These are phyloP conservation scores for Colletotrichum limetticola DNA, from an alignment of 2,329 filamentous ascomycete genomes.

Conservation along the genomic window DNA sequence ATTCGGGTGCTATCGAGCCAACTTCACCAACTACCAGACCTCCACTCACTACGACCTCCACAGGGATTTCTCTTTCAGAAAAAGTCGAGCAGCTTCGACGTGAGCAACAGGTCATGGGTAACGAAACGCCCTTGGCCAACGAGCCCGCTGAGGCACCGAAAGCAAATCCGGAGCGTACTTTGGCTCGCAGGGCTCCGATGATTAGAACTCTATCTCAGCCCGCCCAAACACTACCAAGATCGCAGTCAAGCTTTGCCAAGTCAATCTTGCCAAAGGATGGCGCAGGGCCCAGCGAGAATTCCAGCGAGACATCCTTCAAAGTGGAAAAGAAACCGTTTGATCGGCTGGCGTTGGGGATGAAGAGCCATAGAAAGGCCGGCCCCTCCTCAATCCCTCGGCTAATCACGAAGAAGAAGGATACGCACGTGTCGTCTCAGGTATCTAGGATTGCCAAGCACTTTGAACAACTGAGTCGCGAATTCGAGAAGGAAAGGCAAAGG, in stretches of 20 bases:
- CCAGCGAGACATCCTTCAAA: slow-evolving; percentile 55
- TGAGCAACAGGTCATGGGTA: slow-evolving; percentile 53
- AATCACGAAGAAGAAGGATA: slow-evolving; percentile 77
- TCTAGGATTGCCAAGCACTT: slow-evolving; percentile 95
- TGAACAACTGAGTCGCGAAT: slow-evolving; percentile 95
- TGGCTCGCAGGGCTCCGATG: slow-evolving; percentile 61
- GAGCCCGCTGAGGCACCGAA: slow-evolving; percentile 39
- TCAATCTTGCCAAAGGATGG: slow-evolving; percentile 47
- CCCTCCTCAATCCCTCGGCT: slow-evolving; percentile 91
- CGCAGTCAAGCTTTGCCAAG: slow-evolving; percentile 57
- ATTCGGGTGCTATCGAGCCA: background rate
- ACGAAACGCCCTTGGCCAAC: slow-evolving; percentile 42
- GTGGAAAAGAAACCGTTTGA: slow-evolving; percentile 83
- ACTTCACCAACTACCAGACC: slow-evolving; percentile 10
- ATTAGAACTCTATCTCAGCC: slow-evolving; percentile 65
- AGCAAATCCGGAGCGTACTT: slow-evolving; percentile 45
- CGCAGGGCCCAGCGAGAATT: slow-evolving; percentile 42
- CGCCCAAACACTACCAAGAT: slow-evolving; percentile 55
- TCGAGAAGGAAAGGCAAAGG: slow-evolving; percentile 91
- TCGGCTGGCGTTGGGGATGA: slow-evolving; percentile 74
- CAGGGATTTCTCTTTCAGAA: slow-evolving; percentile 50
- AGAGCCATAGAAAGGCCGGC: slow-evolving; percentile 64
- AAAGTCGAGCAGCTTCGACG: slow-evolving; percentile 63
- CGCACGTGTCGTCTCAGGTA: slow-evolving; percentile 88
- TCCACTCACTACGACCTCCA: slow-evolving; percentile 16